These are phyloP conservation scores for Corymbia maculata DNA, from an alignment of 345 rosid genomes.

Conservation along the genomic window DNA sequence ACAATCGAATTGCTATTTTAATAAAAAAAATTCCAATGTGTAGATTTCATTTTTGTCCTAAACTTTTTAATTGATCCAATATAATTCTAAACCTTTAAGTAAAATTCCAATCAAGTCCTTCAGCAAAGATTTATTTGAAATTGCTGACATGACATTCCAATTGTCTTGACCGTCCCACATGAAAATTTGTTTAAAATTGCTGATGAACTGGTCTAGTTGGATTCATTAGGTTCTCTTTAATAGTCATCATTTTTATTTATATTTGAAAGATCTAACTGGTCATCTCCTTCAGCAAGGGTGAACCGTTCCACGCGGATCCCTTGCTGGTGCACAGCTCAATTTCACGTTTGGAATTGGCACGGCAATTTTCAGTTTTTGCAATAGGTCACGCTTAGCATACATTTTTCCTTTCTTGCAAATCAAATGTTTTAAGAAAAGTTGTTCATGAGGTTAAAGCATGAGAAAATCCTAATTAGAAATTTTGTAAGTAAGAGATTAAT, in stretches of 20 bases:
- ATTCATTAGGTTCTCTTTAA: too few species aligned
- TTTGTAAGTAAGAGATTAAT: not conserved
- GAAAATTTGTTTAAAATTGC: not conserved
- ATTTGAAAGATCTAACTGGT: too few species aligned
- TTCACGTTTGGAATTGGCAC: not conserved
- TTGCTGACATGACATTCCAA: not conserved
- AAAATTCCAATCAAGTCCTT: not conserved
- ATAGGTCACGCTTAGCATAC: not conserved
- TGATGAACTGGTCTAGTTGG: too few species aligned
- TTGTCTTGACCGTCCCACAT: not conserved
- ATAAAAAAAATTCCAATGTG: not conserved
- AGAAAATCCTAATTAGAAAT: not conserved
- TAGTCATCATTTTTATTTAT: too few species aligned
- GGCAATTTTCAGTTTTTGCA: not conserved
- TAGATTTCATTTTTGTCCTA: too few species aligned
- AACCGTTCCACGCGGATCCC: not conserved
- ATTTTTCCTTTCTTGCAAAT: not conserved
- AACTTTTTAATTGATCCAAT: not conserved
- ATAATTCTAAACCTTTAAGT: not conserved
- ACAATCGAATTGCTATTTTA: not conserved
- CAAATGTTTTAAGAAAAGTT: not conserved
- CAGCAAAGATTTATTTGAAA: not conserved
- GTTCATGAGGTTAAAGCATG: not conserved
- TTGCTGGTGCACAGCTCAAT: not conserved
- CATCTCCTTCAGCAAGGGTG: too few species aligned